Conservation (phyloP, 257 asterid species). For the Nicotiana attenuata region DNA sequence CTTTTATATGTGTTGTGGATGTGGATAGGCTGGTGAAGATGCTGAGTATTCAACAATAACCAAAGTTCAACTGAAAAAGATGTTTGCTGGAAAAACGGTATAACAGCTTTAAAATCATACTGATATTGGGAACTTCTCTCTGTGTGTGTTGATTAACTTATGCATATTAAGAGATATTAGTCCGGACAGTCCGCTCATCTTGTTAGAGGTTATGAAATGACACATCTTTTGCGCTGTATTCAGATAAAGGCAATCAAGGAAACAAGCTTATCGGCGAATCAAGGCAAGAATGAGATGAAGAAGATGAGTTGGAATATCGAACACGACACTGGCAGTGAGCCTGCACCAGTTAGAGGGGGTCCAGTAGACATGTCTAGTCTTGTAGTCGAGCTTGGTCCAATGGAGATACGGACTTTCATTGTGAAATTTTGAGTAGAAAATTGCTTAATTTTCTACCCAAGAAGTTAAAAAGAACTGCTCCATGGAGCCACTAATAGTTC, state of each 20-base stretch:
- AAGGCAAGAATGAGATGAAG: constrained; percentile 61
- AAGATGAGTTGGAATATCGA: constrained; percentile 49
- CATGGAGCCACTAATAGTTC: neutral
- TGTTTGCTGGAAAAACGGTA: constrained; percentile 67
- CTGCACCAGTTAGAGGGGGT: constrained; percentile 44
- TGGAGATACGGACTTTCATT: constrained; percentile 84
- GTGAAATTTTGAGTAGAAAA: constrained; percentile 32
- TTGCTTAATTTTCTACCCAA: neutral
- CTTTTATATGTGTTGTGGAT: constrained; percentile 8
- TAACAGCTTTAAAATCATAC: neutral
- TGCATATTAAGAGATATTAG: neutral
- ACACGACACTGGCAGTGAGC: constrained; percentile 25
- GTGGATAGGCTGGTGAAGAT: constrained; percentile 72
- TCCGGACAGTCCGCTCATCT: neutral
- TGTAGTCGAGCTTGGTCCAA: constrained; percentile 72
- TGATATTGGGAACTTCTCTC: neutral
- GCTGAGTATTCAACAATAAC: constrained; percentile 50
- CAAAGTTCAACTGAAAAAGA: constrained; percentile 58
- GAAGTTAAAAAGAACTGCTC: neutral
- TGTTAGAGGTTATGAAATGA: neutral
- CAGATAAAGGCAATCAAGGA: constrained; percentile 56
- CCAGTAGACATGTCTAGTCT: constrained; percentile 36
- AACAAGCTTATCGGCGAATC: constrained; percentile 77
- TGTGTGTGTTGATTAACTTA: neutral
- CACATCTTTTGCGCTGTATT: neutral